Evolutionary conservation across 768 basidiomycete species (phyloP).

Genomic region (Amanita jacksonii): DNA sequence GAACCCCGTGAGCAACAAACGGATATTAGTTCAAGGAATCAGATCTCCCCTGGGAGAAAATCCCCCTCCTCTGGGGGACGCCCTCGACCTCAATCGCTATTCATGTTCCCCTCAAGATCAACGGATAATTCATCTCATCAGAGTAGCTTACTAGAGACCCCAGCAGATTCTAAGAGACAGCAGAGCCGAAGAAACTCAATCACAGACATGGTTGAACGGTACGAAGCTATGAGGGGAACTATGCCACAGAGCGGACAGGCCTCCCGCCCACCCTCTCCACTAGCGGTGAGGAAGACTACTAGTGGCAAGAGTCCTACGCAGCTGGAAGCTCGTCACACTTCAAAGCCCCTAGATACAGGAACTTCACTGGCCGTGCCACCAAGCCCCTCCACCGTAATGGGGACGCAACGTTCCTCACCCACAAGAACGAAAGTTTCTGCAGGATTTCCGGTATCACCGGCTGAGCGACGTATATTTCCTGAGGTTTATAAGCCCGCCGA

Average conservation of each 20-base stretch:
- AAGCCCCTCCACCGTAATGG: not conserved
- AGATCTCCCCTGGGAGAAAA: not conserved
- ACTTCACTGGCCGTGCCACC: not conserved
- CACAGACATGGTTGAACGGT: constrained; percentile 78
- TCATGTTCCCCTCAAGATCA: constrained; percentile 54
- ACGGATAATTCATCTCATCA: constrained; percentile 27
- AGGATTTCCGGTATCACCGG: not conserved
- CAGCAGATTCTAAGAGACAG: constrained; percentile 35
- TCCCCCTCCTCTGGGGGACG: constrained; percentile 19
- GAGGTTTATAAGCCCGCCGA: not conserved
- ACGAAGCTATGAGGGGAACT: constrained; percentile 59
- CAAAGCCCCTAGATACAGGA: constrained; percentile 12
- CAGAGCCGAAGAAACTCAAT: constrained; percentile 62
- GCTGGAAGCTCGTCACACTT: not conserved
- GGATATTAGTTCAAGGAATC: not conserved
- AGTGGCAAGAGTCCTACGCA: constrained; percentile 1
- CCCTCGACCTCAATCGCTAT: constrained; percentile 75
- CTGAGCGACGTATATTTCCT: not conserved
- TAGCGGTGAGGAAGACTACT: constrained; percentile 9
- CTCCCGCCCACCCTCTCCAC: constrained; percentile 23
- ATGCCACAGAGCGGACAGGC: constrained; percentile 18
- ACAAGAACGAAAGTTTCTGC: not conserved
- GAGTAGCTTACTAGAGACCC: constrained; percentile 33
- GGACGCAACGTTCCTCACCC: constrained; percentile 5
- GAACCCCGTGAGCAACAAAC: not conserved